Evolutionary conservation across 2,329 filamentous ascomycete genomes (phyloP), one percentile per base, ranked within the genome.

Genomic region (Berkeleyomyces rouxiae): DNA sequence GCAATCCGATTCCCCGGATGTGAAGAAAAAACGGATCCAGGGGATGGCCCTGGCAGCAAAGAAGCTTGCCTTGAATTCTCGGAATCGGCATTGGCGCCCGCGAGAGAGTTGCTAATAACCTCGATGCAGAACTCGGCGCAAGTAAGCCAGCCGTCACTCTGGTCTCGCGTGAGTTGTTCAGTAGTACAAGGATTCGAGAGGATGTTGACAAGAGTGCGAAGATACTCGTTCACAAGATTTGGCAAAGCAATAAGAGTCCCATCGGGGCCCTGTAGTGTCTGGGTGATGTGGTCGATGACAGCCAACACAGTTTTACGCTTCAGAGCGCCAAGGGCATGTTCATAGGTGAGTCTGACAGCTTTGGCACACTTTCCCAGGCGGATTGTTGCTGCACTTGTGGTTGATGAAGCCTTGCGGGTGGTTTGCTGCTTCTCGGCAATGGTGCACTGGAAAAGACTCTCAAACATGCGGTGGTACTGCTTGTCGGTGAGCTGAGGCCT

Each of bases 391-490:
- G 74, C 74, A 63, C 75, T 79, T 65, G 76, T 78, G 36, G 78
- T 74, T 10, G 74, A 77, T 61, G 78, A 79, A 66, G 77, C 79
- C 10, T 78, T 77, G 62, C 79, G 80, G 63, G 81, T 78, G 66
- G 82, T 87, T 16, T 73, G 71, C 7, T 83, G 77, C 70, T 88
- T 90, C 67, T 96, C 90, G 11, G 78, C 72, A 16, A 85, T 71
- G 1, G 80, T 80, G 69, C 79, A 85, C 61, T 81, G 79, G 70
- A 96, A 96, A 2, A 97, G 75, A 1, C 82, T 81, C 69, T 96
- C 90, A 68, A 89, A 88, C 51, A 96, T 83, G 64, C 82, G 81
- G 69, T 93, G 86, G 67, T 88, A 95, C n/a, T 81, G 81, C 70
- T 87, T 88, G 70, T 95, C 89, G 55, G 80, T 81, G 42, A 96